These are phyloP conservation scores for Hylodesmum podocarpum DNA, from an alignment of 306 rosid genomes.

Conservation along the genomic window DNA sequence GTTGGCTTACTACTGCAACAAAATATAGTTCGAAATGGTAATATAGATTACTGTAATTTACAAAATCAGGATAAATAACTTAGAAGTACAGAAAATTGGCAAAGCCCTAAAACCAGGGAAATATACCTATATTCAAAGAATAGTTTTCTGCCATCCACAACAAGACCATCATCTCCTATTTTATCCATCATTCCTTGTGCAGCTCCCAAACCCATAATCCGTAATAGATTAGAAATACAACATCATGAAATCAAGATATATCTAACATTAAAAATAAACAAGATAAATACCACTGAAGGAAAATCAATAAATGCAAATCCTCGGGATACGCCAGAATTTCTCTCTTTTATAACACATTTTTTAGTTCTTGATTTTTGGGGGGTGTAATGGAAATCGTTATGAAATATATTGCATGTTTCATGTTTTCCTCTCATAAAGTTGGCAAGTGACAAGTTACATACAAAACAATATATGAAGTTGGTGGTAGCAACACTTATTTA, in stretches of 20 bases:
- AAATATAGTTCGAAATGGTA: conserved; percentile 36
- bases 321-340: conserved; percentile 89
- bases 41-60: conserved; percentile 11
- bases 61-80: conserved; percentile 12
- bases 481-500: not conserved
- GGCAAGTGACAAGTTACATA: not conserved
- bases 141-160: conserved; percentile 86
- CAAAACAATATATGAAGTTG: not conserved
- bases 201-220: conserved; percentile 83
- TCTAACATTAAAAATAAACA: conserved; percentile 15
- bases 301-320: conserved; percentile 99
- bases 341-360: conserved; percentile 96
- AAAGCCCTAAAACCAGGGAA: not conserved
- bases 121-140: conserved; percentile 89
- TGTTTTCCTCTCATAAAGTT: not conserved
- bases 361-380: too few relatives aligned
- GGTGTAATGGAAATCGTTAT: too few relatives aligned
- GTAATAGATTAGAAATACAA: conserved; percentile 34
- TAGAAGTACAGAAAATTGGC: not conserved
- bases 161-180: conserved; percentile 79
- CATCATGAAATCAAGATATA: conserved; percentile 20
- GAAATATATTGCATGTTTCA: not conserved
- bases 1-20: conserved; percentile 99
- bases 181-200: conserved; percentile 92
- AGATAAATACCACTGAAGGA: conserved; percentile 79